Base-by-base conservation (phyloP, 352 stramenopile genomes). In the Phytophthora sp. region DNA sequence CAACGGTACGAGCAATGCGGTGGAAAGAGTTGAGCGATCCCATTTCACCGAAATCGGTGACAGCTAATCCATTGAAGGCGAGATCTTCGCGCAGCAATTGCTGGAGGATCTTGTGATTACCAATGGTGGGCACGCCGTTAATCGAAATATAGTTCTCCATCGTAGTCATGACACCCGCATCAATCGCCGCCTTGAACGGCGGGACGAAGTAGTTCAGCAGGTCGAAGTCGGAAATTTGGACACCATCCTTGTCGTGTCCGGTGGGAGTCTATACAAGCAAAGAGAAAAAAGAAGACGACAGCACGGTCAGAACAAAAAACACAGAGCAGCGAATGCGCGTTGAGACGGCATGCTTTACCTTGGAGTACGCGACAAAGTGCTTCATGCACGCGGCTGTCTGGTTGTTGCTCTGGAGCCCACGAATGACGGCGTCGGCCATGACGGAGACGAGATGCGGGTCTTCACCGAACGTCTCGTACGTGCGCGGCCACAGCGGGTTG, bases 71-170 rank as follows among this genome's bases (percentile, higher is more conserved):
- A 9, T 92, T 61, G 59, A 95, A 98, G 3, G 59, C 67, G 35
- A 98, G 66, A 35, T 95, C 68, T 13, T 85, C 58, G 37, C 92
- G 76, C 13, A 97, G 54, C 30, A 97, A 44, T 20, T 86, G 69
- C 20, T 82, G 52, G 5, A 97, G 68, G 50, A 91, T 79, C 32
- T 88, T 79, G 27, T 73, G 66, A 39, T 89, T 97, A 3, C 74
- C 77, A 8, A 95, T 82, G 21, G 95, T 83, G 0, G 93, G 93
- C 4, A 97, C 77, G 15, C 89, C 88, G 46, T 96, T 96, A 35
- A 96, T 59, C 51, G 95, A 92, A 31, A 89, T 93, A 73, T 98
- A 98, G 54, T 68, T 93, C 66, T 97, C 91, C 94, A 98, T 98
- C 0, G 93, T 80, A 0, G 90, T 91, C 49, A 94, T 65, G 1